These are phyloP conservation scores for Ceratobasidium sp. DNA, from an alignment of 1,284 basidiomycete genomes.

Conservation along the genomic window DNA sequence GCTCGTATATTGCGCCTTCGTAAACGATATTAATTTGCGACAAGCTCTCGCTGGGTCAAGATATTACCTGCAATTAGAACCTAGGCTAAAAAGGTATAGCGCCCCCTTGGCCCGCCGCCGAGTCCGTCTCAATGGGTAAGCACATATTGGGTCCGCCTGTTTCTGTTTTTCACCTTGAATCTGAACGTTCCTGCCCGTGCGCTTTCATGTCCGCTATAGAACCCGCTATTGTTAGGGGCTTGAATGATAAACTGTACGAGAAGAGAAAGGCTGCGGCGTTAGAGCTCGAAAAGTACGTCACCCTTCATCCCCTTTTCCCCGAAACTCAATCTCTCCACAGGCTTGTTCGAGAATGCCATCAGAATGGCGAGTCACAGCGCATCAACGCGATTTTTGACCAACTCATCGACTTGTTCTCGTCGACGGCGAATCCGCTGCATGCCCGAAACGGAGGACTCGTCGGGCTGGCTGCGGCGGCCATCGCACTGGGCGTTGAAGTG, in stretches of 20 bases:
- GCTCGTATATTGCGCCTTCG: no score
- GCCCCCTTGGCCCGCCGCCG: neutral
- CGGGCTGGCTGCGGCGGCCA: constrained; percentile 94
- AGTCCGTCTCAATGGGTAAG: constrained; percentile 28
- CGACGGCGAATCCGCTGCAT: constrained; percentile 80
- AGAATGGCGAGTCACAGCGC: constrained; percentile 78
- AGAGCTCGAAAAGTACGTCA: constrained; percentile 87
- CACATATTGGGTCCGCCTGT: neutral
- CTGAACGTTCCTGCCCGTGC: neutral
- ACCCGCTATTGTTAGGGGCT: constrained; percentile 54
- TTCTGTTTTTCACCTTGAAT: neutral
- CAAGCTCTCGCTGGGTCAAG: neutral
- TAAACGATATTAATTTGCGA: neutral
- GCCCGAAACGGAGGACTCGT: constrained; percentile 95
- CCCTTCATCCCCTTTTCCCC: constrained; percentile 28
- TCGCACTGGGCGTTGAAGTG: constrained; percentile 92
- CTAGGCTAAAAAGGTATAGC: constrained; percentile 18
- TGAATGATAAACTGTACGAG: constrained; percentile 91
- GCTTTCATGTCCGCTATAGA: constrained; percentile 43
- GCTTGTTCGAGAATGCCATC: constrained; percentile 87
- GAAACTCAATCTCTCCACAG: constrained; percentile 50
- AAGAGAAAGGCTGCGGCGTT: constrained; percentile 95
- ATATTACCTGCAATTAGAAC: constrained; percentile 12
- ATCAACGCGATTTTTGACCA: constrained; percentile 93
- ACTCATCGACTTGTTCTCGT: constrained; percentile 90